A percentile compares a stretch with the other conserved stretches of the same genome.
These are phyloP conservation scores for Pyricularia pennisetigena DNA, from an alignment of 2,329 filamentous ascomycete species.

Conservation along the genomic window DNA sequence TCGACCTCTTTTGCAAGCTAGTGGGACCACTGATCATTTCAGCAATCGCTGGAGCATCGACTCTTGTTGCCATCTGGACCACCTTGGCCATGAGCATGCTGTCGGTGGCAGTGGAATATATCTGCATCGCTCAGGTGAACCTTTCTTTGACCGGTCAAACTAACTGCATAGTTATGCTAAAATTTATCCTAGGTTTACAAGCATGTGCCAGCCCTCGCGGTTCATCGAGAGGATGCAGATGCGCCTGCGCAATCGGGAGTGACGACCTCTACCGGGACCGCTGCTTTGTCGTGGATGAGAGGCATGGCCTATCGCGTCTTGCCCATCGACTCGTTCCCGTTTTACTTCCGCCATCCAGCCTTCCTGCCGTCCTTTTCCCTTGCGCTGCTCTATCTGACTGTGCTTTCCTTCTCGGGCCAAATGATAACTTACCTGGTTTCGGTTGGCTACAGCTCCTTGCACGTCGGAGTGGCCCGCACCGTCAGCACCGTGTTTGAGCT, in stretches of 20 bases:
- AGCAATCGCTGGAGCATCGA: constrained; percentile 34
- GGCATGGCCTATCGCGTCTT: constrained; percentile 10
- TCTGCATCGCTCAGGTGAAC: constrained; percentile 33
- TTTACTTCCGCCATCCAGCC: constrained; percentile 43
- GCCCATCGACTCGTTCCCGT: constrained; percentile 17
- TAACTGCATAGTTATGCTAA: no score
- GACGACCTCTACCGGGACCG: not conserved
- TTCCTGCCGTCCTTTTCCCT: constrained; percentile 52
- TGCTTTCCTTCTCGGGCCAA: constrained; percentile 48
- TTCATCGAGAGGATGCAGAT: not conserved
- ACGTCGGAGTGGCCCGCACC: constrained; percentile 43
- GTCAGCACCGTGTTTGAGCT: constrained; percentile 46
- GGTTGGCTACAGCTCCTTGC: constrained; percentile 25
- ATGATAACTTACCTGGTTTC: constrained; percentile 56
- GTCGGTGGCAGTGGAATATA: constrained; percentile 33
- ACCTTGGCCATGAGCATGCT: constrained; percentile 35
- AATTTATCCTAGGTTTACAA: constrained; percentile 15
- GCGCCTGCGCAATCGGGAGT: not conserved
- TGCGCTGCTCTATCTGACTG: constrained; percentile 52
- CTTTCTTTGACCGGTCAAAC: not conserved
- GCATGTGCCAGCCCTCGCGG: constrained; percentile 11
- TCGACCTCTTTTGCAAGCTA: constrained; percentile 49
- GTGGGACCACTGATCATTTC: constrained; percentile 41
- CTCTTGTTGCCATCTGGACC: constrained; percentile 31
- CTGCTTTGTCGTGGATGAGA: not conserved